Evolutionary conservation across 495 filamentous ascomycete species (phyloP).

Genomic region (Hyaloscypha hepaticicola): DNA sequence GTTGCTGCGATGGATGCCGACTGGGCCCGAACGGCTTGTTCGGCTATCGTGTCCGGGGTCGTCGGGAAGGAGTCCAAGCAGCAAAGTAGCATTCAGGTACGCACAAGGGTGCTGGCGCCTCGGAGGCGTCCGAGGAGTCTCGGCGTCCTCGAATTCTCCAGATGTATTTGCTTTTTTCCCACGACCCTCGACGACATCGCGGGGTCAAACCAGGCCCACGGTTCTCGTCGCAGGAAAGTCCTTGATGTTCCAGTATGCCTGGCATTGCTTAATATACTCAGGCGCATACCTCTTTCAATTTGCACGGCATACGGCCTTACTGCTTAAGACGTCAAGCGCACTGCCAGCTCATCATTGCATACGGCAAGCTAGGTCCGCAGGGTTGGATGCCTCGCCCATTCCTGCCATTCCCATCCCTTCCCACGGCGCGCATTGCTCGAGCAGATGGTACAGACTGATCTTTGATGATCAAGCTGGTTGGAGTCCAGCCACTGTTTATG

Average conservation of each 20-base stretch:
- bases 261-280: conserved; percentile 33
- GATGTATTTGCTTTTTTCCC: conserved; percentile 9
- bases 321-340: conserved; percentile 66
- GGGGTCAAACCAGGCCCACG: conserved; percentile 7
- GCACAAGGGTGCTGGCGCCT: not conserved
- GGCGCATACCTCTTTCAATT: conserved; percentile 43
- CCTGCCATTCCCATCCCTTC: conserved; percentile 13
- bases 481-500: conserved; percentile 45
- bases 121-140: not conserved
- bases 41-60: conserved; percentile 8
- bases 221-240: not conserved
- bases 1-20: conserved; percentile 1
- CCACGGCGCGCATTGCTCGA: conserved; percentile 10
- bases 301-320: conserved; percentile 52
- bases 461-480: conserved; percentile 20
- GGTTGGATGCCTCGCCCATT: conserved; percentile 44
- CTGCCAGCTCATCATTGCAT: conserved; percentile 92
- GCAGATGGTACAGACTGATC: conserved; percentile 16
- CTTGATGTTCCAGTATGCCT: conserved; percentile 17
- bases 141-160: not conserved
- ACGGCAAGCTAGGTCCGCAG: conserved; percentile 50
- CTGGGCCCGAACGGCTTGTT: conserved; percentile 9
- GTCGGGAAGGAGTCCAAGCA: conserved; percentile 4
- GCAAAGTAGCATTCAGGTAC: conserved; percentile 12
- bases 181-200: conserved; percentile 7